Conservation (phyloP, 2,329 filamentous ascomycete species). For the Colletotrichum sp. region DNA sequence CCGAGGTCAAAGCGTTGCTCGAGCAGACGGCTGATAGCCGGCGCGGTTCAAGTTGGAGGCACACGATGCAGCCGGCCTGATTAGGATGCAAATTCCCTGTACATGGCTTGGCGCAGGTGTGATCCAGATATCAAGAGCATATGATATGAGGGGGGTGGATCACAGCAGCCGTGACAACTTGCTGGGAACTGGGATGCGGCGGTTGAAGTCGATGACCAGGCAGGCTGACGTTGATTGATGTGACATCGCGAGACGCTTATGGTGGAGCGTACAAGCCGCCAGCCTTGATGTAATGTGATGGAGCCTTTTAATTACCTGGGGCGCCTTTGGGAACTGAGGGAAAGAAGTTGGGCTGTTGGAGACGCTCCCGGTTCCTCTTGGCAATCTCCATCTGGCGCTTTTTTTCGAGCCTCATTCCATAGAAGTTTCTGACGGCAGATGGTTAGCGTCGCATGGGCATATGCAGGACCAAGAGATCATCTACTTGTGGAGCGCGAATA, state of each 20-base stretch:
- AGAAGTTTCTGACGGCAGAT: slow-evolving; percentile 70
- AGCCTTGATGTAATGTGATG: not conserved
- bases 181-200: not conserved
- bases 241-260: not conserved
- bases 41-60: not conserved
- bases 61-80: slow-evolving; percentile 6
- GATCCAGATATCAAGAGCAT: not conserved
- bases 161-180: not conserved
- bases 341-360: slow-evolving; percentile 81
- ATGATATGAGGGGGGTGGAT: not conserved
- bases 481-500: slow-evolving; percentile 63
- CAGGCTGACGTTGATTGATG: not conserved
- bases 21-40: not conserved
- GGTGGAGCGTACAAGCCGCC: not conserved
- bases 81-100: not conserved
- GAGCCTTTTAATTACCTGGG: slow-evolving; percentile 36
- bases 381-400: slow-evolving; percentile 80
- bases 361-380: slow-evolving; percentile 79
- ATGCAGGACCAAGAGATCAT: not conserved
- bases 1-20: not conserved
- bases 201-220: not conserved
- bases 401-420: slow-evolving; percentile 81
- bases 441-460: not conserved
- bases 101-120: not conserved
- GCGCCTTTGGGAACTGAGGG: slow-evolving; percentile 79